These are phyloP conservation scores for Ogataea salicorniae DNA, from an alignment of 805 yeast species.

Conservation along the genomic window DNA sequence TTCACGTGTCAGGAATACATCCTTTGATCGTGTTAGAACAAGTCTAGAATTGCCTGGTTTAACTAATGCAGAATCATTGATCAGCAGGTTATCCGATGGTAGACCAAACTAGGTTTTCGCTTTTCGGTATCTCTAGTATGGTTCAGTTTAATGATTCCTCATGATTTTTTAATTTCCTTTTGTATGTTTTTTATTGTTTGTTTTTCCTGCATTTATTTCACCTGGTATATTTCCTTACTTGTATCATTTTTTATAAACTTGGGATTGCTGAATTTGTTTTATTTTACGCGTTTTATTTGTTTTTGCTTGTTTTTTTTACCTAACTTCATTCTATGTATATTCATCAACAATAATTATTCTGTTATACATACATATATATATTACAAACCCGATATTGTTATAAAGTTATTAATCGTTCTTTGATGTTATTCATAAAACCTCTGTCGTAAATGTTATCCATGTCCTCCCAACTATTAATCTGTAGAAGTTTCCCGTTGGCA, in stretches of 20 bases:
- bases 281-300: not conserved
- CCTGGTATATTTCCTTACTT: not conserved
- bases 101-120: not conserved
- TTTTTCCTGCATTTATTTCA: not conserved
- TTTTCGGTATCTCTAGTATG: not conserved
- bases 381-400: not conserved
- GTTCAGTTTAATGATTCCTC: too few relatives aligned
- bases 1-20: slow-evolving; percentile 17
- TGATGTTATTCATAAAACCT: slow-evolving; percentile 41
- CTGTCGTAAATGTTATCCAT: slow-evolving; percentile 43
- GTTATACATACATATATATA: not conserved
- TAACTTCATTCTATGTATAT: slow-evolving; percentile 1
- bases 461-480: slow-evolving; percentile 24
- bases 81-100: slow-evolving; percentile 22
- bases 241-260: not conserved
- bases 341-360: not conserved
- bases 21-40: slow-evolving; percentile 28
- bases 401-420: slow-evolving; percentile 29
- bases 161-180: not conserved
- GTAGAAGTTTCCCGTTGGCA: slow-evolving; percentile 1
- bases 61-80: slow-evolving; percentile 31
- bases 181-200: not conserved
- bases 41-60: slow-evolving; percentile 36
- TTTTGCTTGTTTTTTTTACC: not conserved
- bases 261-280: not conserved